These are phyloP conservation scores for Agroathelia rolfsii DNA, from an alignment of 1,284 basidiomycete species.

Conservation along the genomic window DNA sequence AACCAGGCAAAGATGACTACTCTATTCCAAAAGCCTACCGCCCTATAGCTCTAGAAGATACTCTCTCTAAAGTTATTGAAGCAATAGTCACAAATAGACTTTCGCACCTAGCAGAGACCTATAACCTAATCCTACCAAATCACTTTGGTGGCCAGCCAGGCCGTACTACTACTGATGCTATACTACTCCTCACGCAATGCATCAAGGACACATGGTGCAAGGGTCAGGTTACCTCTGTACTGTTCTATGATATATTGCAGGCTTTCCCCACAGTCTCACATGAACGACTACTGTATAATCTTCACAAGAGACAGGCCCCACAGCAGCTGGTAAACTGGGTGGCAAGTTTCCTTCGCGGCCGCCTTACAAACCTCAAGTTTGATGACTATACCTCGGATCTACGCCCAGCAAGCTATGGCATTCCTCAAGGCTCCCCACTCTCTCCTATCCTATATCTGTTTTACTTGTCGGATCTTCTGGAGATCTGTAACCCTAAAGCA, in stretches of 20 bases:
- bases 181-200: conserved; percentile 21
- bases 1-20: conserved; percentile 29
- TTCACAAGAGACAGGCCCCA: conserved; percentile 20
- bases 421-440: conserved; percentile 25
- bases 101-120: conserved; percentile 14
- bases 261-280: conserved; percentile 27
- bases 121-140: conserved; percentile 14
- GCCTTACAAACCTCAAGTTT: conserved; percentile 18
- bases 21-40: conserved; percentile 23
- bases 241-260: conserved; percentile 30
- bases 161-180: conserved; percentile 25
- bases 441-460: conserved; percentile 22
- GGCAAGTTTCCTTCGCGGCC: conserved; percentile 12
- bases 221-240: conserved; percentile 18
- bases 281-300: conserved; percentile 21
- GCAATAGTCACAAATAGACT: conserved; percentile 17
- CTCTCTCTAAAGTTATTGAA: conserved; percentile 24
- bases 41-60: conserved; percentile 29
- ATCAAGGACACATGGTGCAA: conserved; percentile 25
- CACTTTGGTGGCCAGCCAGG: conserved; percentile 28
- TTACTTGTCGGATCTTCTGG: conserved; percentile 24
- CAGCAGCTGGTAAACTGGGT: conserved; percentile 16
- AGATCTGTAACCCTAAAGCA: conserved; percentile 8
- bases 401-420: conserved; percentile 18
- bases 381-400: conserved; percentile 19